Conservation (phyloP, 2,329 filamentous ascomycete genomes). For the Arthrobotrys conoides region DNA sequence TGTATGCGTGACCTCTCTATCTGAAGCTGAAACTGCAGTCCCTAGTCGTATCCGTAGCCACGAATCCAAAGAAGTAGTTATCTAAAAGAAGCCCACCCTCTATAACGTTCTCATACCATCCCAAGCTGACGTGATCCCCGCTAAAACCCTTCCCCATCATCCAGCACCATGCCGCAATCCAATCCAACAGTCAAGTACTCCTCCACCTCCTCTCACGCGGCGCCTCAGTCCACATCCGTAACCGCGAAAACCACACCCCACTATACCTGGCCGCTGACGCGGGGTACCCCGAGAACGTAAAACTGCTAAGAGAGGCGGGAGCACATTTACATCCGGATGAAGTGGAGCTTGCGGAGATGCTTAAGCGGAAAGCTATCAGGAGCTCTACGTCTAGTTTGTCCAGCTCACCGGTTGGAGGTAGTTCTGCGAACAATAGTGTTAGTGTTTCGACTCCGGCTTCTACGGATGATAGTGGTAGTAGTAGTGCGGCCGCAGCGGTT, state of each 20-base stretch:
- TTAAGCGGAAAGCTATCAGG: slow-evolving; percentile 57
- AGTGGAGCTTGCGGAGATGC: slow-evolving; percentile 64
- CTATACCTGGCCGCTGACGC: slow-evolving; percentile 75
- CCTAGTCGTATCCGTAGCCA: slow-evolving; percentile 26
- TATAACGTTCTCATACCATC: background rate
- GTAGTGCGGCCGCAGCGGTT: slow-evolving; percentile 3
- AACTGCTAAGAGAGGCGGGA: slow-evolving; percentile 73
- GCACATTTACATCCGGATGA: slow-evolving; percentile 74
- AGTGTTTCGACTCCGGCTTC: background rate
- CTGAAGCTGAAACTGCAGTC: slow-evolving; percentile 39
- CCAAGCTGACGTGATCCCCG: slow-evolving; percentile 42
- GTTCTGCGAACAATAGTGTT: slow-evolving; percentile 34
- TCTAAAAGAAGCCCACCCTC: slow-evolving; percentile 12
- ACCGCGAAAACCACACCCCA: slow-evolving; percentile 77
- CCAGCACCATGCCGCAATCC: slow-evolving; percentile 67
- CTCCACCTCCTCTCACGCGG: slow-evolving; percentile 74
- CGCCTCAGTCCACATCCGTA: slow-evolving; percentile 77
- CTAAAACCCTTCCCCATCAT: background rate
- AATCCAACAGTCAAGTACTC: slow-evolving; percentile 72
- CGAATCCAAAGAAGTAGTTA: background rate
- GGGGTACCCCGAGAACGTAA: slow-evolving; percentile 72
- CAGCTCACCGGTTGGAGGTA: slow-evolving; percentile 42
- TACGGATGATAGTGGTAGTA: background rate
- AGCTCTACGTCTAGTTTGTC: slow-evolving; percentile 56
- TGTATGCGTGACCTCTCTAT: slow-evolving; percentile 23